Evolutionary conservation across 768 basidiomycete species (phyloP), one percentile per base, ranked within the genome.

Genomic region (Leccinum disarticulatum): DNA sequence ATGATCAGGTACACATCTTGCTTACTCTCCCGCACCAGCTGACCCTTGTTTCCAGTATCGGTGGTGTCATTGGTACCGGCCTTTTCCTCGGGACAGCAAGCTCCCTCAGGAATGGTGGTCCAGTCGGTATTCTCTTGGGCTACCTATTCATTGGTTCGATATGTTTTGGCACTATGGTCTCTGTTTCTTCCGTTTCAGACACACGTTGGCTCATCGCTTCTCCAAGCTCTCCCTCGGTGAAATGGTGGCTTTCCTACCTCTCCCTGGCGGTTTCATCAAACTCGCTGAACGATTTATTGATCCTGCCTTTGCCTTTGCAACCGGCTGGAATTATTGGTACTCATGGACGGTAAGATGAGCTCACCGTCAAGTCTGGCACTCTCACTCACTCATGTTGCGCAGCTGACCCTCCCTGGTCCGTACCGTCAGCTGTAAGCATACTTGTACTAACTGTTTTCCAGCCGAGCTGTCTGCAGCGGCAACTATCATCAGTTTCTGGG

Each of bases 381-480:
- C 52, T 52, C 15, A 22, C 49, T 50, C 28, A 54, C 3, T n/a
- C 38, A 28, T 28, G 2, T 25, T 9, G 17, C 13, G 5, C 46
- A 71, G 70, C 15, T 71, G 9, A 72, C 70, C 9, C 53, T 71
- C 13, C 70, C 70, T 36, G 62, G 70, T 71, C 30, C 14, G 66
- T 65, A 38, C 14, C 11, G 30, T 19, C 49, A 11, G 10, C 31
- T 6, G 6, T 25, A 36, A 38, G 36, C 14, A 3, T 0, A 3
- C 3, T 13, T 3, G 28, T n/a, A 13, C 56, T 73, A 13, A 72
- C 22, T 6, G 4, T 53, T 31, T 56, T 43, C 8, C 43, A 62
- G 80, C 81, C 6, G 83, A 84, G 58, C 64, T 83, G 4, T 76
- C 79, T 35, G 83, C 83, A 0, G 77, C 80, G 0, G 79, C 84